A percentile compares a stretch with the other conserved stretches of the same genome.
These are phyloP conservation scores for Sordariomycetes sp. DNA, from an alignment of 2,329 filamentous ascomycete species.

Conservation along the genomic window DNA sequence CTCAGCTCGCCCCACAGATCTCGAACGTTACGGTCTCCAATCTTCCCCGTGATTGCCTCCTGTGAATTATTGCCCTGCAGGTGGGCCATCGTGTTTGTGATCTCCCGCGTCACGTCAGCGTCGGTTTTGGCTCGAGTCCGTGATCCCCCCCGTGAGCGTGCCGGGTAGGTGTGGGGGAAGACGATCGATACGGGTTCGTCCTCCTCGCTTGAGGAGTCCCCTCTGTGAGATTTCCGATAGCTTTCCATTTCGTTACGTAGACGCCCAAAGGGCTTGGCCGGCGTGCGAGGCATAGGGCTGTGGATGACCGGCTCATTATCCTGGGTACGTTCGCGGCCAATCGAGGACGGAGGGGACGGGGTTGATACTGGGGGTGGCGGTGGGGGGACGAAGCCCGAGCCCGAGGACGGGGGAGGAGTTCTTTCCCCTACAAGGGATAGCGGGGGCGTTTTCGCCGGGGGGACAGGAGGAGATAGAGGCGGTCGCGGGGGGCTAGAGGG, in stretches of 20 bases:
- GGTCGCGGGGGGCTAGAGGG: background rate
- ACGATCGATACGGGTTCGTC: background rate
- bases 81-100: background rate
- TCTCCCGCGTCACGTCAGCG: background rate
- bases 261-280: background rate
- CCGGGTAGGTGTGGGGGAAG: slow-evolving; percentile 1
- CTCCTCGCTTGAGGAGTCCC: background rate
- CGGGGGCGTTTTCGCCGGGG: background rate
- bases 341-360: background rate
- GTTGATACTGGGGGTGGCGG: background rate
- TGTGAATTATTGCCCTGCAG: background rate
- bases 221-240: background rate
- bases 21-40: background rate
- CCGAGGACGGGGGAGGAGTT: background rate
- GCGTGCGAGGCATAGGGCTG: background rate
- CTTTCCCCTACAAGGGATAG: background rate
- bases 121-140: background rate
- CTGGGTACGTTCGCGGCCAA: too few species aligned
- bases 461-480: background rate
- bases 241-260: background rate
- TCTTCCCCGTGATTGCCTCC: background rate
- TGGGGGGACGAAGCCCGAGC: background rate
- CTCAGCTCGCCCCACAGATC: background rate
- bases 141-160: background rate
- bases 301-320: background rate